Conservation (phyloP, 1,284 basidiomycete genomes). For the Stereum hirsutum region DNA sequence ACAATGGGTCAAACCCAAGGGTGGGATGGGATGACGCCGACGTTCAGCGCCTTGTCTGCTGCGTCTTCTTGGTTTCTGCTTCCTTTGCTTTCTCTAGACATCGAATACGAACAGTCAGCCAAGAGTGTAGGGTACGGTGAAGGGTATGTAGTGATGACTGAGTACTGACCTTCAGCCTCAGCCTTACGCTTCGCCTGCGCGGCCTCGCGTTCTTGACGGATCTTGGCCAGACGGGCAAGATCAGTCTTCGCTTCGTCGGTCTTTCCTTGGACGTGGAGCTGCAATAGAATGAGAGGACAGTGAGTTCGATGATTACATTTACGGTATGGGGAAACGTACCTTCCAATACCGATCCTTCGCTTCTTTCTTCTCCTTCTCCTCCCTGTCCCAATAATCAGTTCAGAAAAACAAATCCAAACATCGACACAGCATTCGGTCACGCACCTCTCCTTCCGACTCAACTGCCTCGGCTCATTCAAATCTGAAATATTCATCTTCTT, state of each 20-base stretch:
- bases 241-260: slow-evolving; percentile 84
- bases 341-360: slow-evolving; percentile 83
- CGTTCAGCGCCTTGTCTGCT: slow-evolving; percentile 9
- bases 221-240: slow-evolving; percentile 79
- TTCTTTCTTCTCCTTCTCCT: slow-evolving; percentile 84
- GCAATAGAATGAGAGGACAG: slow-evolving; percentile 3
- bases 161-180: slow-evolving; percentile 63
- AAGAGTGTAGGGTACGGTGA: background rate
- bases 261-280: slow-evolving; percentile 74
- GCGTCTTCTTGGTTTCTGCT: slow-evolving; percentile 30
- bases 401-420: slow-evolving; percentile 5
- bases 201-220: slow-evolving; percentile 77
- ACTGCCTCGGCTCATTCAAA: slow-evolving; percentile 41
- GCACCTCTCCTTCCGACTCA: slow-evolving; percentile 63
- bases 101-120: background rate
- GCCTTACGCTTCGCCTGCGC: slow-evolving; percentile 81
- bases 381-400: slow-evolving; percentile 34
- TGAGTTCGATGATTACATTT: slow-evolving; percentile 5
- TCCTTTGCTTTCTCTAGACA: slow-evolving; percentile 33
- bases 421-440: slow-evolving; percentile 15
- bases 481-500: slow-evolving; percentile 64
- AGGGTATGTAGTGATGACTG: background rate
- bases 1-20: too few species aligned
- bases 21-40: too few species aligned
- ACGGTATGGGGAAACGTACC: slow-evolving; percentile 27